These are phyloP conservation scores for Thinopyrum obtusiflorum DNA, from an alignment of 202 grass and related monocot genomes.

Conservation along the genomic window DNA sequence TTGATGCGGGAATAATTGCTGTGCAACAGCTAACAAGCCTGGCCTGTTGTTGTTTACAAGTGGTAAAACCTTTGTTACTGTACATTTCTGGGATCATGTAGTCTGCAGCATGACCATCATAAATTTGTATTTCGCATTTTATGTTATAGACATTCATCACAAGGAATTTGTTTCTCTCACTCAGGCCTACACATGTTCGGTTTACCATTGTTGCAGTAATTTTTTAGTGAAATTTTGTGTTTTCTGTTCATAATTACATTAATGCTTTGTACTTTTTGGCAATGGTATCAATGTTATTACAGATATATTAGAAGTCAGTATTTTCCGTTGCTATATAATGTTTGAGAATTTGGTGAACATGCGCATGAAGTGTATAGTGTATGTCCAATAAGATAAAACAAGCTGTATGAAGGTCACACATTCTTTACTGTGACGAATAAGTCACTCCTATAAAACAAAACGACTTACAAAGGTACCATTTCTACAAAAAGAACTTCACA, in stretches of 20 bases:
- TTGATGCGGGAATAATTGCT: not conserved
- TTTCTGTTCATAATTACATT: not conserved
- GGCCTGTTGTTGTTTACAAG: not conserved
- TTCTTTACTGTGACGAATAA: constrained; percentile 39
- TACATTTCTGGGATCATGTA: constrained; percentile 10
- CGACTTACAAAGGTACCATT: constrained; percentile 53
- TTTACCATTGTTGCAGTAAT: not conserved
- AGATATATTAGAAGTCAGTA: not conserved
- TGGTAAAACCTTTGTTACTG: not conserved
- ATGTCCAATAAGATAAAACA: constrained; percentile 6
- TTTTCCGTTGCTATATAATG: constrained; percentile 12
- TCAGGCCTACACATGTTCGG: not conserved
- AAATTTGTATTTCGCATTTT: constrained; percentile 22
- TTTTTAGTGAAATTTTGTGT: not conserved
- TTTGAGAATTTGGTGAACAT: constrained; percentile 19
- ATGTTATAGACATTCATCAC: not conserved
- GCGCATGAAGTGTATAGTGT: constrained; percentile 17
- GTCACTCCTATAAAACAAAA: constrained; percentile 74
- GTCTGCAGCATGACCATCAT: constrained; percentile 15
- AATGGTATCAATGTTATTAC: not conserved
- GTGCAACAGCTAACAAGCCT: not conserved
- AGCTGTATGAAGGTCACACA: constrained; percentile 33
- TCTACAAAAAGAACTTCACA: constrained; percentile 87
- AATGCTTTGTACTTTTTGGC: constrained; percentile 10
- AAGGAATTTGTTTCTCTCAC: not conserved